Evolutionary conservation across 2,329 filamentous ascomycete species (phyloP).

Genomic region (Celoporthe dispersa): DNA sequence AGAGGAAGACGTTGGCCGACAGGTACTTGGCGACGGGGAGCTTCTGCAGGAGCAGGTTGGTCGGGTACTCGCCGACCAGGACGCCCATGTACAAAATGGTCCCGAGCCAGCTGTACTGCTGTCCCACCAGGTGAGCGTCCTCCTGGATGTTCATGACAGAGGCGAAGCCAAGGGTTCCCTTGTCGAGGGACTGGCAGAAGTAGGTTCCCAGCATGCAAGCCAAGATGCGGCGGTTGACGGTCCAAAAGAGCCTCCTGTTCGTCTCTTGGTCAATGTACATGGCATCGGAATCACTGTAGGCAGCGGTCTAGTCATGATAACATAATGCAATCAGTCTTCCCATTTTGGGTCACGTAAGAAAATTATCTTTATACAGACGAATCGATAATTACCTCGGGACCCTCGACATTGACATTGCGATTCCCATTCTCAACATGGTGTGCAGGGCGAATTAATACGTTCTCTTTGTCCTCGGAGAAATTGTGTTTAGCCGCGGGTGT

Average conservation of each 20-base stretch:
- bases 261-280: conserved; percentile 54
- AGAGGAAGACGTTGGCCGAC: conserved; percentile 45
- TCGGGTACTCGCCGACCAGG: conserved; percentile 47
- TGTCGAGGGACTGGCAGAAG: conserved; percentile 45
- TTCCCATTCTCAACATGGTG: background rate
- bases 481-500: background rate
- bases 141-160: conserved; percentile 36
- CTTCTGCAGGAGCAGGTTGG: conserved; percentile 44
- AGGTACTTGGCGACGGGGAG: conserved; percentile 45
- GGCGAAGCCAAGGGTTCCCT: conserved; percentile 36
- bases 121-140: conserved; percentile 41
- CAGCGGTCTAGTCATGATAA: background rate
- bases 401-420: background rate
- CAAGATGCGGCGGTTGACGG: conserved; percentile 53
- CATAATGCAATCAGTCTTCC: background rate
- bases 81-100: conserved; percentile 49
- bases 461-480: background rate
- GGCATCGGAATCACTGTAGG: background rate
- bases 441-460: background rate
- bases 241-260: conserved; percentile 54
- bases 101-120: conserved; percentile 42
- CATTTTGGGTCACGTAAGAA: too few species aligned
- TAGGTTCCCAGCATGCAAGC: conserved; percentile 57
- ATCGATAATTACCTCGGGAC: conserved; percentile 2
- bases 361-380: background rate